Base-by-base conservation (phyloP, 2,329 filamentous ascomycete genomes). In the Falciphora oryzae region DNA sequence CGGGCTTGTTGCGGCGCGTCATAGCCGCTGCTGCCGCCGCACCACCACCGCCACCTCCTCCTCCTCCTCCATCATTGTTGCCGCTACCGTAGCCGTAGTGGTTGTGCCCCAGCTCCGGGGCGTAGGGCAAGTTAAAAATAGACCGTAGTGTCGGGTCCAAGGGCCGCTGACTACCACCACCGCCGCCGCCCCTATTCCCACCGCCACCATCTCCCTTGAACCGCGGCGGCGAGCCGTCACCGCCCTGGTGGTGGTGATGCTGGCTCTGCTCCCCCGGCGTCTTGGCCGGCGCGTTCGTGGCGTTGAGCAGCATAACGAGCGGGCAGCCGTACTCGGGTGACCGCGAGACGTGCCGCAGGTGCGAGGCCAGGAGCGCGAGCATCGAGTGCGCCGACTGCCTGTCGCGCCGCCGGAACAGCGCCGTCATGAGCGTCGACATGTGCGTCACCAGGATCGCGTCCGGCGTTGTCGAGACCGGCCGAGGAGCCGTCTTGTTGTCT, bases 271-370 rank as follows among this genome's bases (percentile, higher is more conserved):
- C 65, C 29, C 44, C 53, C 7, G 57, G 53, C 8, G 62, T 44
- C 7, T 61, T 53, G n/a, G 61, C n/a, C 0, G 67, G 64, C 5
- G 71, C 71, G 7, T 73, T 77, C 1, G 81, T 83, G 0, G 80
- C 79, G 74, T 87, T 88, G 65, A 86, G 77, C 2, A 88, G 73
- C 65, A 88, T 72, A 35, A 86, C 74, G 7, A 87, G 76, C 1
- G 83, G 79, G 16, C 73, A 76, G 14, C 75, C 74, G 10, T 74
- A 64, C 28, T 67, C 38, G 0, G 78, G 67, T 11, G 72, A 77
- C 35, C 76, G 78, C 1, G 82, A 74, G 10, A 86, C 73, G 66
- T 75, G 72, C 27, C 79, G 78, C 16, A 87, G 74, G 60, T 76
- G 79, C 4, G 73, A 75, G 31, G 79, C 77, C 28, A 88, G 78